phyloP scores from a whole-genome alignment of 2,329 filamentous ascomycete genomes.

The Ophiostoma piceae region DNA sequence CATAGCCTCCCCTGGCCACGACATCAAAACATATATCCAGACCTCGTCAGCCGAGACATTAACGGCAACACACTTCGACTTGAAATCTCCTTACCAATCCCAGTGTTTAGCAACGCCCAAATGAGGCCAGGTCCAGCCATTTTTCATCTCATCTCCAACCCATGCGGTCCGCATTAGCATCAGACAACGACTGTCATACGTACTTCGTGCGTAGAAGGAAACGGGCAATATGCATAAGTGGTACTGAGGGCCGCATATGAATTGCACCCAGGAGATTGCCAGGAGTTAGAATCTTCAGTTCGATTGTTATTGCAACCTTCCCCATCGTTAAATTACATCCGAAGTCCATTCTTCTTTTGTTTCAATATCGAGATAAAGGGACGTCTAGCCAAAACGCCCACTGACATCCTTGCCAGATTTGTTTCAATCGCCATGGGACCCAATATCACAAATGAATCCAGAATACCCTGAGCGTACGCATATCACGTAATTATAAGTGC shows the following conservation, averaged over 20 bases:
- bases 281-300: not conserved
- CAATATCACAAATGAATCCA: too few species aligned
- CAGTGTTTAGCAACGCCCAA: not conserved
- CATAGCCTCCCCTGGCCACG: not conserved
- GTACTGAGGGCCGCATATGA: not conserved
- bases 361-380: not conserved
- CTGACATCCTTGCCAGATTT: not conserved
- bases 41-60: not conserved
- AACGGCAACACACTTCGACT: not conserved
- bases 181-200: constrained; percentile 1
- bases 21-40: not conserved
- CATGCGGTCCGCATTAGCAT: not conserved
- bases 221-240: not conserved
- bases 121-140: too few species aligned
- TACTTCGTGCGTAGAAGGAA: not conserved
- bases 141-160: not conserved
- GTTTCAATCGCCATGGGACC: not conserved
- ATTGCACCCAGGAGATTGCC: not conserved
- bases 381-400: not conserved
- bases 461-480: too few species aligned
- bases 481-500: not conserved
- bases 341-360: not conserved
- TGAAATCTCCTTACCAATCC: not conserved
- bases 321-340: too few species aligned
- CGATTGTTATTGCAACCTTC: not conserved